Evolutionary conservation across 2,329 filamentous ascomycete genomes (phyloP), one percentile per base, ranked within the genome.

Genomic region (Samsoniella hepiali): DNA sequence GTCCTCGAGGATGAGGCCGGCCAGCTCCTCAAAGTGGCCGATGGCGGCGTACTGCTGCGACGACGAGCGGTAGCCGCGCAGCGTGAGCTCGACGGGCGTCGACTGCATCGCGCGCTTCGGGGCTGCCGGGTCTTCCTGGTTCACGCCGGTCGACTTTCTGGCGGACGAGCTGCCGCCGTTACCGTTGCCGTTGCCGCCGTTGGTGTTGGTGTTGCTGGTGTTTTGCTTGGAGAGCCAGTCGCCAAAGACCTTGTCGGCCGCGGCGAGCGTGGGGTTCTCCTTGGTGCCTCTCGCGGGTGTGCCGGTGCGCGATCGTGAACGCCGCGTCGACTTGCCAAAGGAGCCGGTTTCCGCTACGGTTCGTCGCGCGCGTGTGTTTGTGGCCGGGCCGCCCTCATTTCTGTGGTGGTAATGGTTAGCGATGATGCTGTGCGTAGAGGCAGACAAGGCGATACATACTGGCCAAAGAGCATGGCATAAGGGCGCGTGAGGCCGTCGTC

Each of bases 1-100:
- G 77, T 97, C 93, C 78, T 98, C 94, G 76, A 93, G 93, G 73
- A 97, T 91, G 66, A 86, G 79, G 32, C 93, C 93, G 7, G 91
- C 94, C 49, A 96, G 87, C 65, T 88, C 85, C 79, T 97, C 94
- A 78, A 90, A 98, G 77, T 91, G 91, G 68, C 90, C 88, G 69
- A 98, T 88, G 40, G 93, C 93, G 34, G 93, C 92, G 84, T 95
- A 97, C 80, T 92, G 82, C 76, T 88, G 79, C 75, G 86, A 75
- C 1, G 80, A 74, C 17, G 82, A 84, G 62, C 81, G 79, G 76
- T 93, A 97, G 36, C 94, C 94, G 68, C 93, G 91, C 17, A 98
- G 81, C 62, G 97, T 87, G 66, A 96, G 85, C 76, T 97, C 93
- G 45, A 91, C 80, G 1, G 84, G 84, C 49, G 79, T 74, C 17